Conservation (phyloP, 2,329 filamentous ascomycete species). For the Lasiodiplodia citricola region DNA sequence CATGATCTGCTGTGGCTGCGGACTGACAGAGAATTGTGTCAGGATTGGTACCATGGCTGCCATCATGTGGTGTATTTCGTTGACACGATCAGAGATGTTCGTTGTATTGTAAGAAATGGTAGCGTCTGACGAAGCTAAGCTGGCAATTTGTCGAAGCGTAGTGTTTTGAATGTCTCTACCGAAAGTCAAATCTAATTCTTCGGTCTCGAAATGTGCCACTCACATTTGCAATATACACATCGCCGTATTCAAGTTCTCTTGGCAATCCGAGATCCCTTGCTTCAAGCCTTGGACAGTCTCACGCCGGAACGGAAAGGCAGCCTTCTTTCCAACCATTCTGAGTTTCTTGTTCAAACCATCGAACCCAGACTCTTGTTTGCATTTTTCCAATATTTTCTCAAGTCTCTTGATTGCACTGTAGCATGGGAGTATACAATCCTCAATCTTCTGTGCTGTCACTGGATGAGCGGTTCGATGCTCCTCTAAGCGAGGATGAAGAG, state of each 20-base stretch:
- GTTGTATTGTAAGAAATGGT: too few species aligned
- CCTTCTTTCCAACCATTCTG: not conserved
- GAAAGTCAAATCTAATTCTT: too few species aligned
- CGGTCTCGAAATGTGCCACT: not conserved
- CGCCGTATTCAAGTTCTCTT: not conserved
- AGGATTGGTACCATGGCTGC: too few species aligned
- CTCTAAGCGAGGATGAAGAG: not conserved
- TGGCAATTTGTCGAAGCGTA: too few species aligned
- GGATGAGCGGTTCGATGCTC: not conserved
- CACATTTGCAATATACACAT: not conserved
- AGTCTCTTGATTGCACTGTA: not conserved
- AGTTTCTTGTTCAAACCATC: not conserved
- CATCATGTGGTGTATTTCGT: too few species aligned
- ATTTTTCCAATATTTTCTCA: not conserved
- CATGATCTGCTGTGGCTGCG: too few species aligned
- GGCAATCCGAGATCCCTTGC: not conserved
- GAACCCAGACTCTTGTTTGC: not conserved
- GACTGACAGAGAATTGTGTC: too few species aligned
- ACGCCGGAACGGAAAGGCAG: not conserved
- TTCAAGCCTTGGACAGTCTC: not conserved
- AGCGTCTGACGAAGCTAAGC: too few species aligned
- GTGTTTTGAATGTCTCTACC: too few species aligned
- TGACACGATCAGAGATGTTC: too few species aligned
- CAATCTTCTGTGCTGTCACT: not conserved
- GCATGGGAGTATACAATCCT: not conserved